Evolutionary conservation across 805 yeast genomes (phyloP).

Genomic region (Ogataea pignaliae): DNA sequence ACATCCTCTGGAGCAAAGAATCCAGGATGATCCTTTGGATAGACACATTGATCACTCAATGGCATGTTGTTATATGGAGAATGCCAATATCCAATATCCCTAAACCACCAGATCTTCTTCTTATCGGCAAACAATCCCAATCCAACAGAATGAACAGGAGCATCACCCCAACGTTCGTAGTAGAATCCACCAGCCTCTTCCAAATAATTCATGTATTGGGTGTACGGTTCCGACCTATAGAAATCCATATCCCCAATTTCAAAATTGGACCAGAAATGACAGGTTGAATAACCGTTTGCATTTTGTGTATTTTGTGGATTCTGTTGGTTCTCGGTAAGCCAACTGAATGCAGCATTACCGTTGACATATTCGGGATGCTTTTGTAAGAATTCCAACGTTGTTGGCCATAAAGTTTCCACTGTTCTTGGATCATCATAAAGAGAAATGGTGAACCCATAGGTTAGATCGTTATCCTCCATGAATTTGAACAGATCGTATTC

Average conservation of each 20-base stretch:
- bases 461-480: slow-evolving; percentile 69
- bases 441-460: slow-evolving; percentile 72
- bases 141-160: slow-evolving; percentile 49
- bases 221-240: slow-evolving; percentile 67
- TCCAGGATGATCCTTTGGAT: slow-evolving; percentile 16
- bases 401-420: slow-evolving; percentile 72
- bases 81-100: slow-evolving; percentile 47
- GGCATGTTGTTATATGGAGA: slow-evolving; percentile 46
- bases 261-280: slow-evolving; percentile 86
- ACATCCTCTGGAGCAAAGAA: slow-evolving; percentile 28
- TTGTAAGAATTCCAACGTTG: slow-evolving; percentile 58
- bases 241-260: slow-evolving; percentile 73
- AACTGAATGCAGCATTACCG: slow-evolving; percentile 59
- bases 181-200: slow-evolving; percentile 76
- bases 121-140: slow-evolving; percentile 43
- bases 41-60: slow-evolving; percentile 20
- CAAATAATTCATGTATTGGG: slow-evolving; percentile 57
- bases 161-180: slow-evolving; percentile 64
- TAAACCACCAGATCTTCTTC: slow-evolving; percentile 44
- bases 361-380: slow-evolving; percentile 54
- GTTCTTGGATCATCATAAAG: slow-evolving; percentile 61
- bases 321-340: slow-evolving; percentile 68
- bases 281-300: slow-evolving; percentile 61
- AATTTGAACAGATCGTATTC: slow-evolving; percentile 77
- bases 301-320: slow-evolving; percentile 40